Evolutionary conservation across 495 filamentous ascomycete genomes (phyloP).

Genomic region (Xylaria castorea): DNA sequence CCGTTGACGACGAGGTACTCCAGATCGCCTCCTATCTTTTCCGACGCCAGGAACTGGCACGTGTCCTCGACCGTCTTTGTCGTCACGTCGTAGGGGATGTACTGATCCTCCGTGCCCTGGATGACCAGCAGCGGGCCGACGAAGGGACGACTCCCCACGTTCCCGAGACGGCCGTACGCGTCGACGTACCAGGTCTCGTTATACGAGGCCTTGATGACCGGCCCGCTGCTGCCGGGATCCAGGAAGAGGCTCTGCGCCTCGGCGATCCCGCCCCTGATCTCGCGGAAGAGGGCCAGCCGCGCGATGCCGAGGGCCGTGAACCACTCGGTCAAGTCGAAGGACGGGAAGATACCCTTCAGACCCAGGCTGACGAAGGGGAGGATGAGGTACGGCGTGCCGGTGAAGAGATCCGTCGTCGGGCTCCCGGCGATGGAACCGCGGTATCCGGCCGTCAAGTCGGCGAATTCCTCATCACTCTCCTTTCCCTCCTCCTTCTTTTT

Average conservation of each 20-base stretch:
- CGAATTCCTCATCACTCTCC: constrained; percentile 2
- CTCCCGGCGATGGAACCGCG: constrained; percentile 49
- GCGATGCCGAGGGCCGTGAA: constrained; percentile 38
- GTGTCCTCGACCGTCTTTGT: constrained; percentile 43
- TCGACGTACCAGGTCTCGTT: constrained; percentile 34
- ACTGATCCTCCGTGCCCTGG: constrained; percentile 48
- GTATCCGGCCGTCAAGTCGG: constrained; percentile 45
- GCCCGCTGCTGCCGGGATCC: constrained; percentile 32
- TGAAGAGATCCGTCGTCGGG: constrained; percentile 45
- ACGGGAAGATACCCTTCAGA: constrained; percentile 25
- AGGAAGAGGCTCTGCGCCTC: constrained; percentile 36
- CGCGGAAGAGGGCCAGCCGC: constrained; percentile 40
- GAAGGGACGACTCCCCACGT: constrained; percentile 44
- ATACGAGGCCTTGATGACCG: constrained; percentile 18
- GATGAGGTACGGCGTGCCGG: constrained; percentile 28
- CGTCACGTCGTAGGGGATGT: constrained; percentile 38
- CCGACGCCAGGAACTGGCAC: constrained; percentile 35
- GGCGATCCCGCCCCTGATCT: constrained; percentile 41
- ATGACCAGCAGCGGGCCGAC: constrained; percentile 55
- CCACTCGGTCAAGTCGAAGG: constrained; percentile 37
- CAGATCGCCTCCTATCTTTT: constrained; percentile 28
- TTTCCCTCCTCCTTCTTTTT: constrained; percentile 40
- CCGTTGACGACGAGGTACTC: constrained; percentile 44
- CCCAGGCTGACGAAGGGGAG: constrained; percentile 30
- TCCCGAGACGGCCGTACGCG: constrained; percentile 34